Conservation (phyloP, 345 rosid genomes). For the Nasturtium officinale region DNA sequence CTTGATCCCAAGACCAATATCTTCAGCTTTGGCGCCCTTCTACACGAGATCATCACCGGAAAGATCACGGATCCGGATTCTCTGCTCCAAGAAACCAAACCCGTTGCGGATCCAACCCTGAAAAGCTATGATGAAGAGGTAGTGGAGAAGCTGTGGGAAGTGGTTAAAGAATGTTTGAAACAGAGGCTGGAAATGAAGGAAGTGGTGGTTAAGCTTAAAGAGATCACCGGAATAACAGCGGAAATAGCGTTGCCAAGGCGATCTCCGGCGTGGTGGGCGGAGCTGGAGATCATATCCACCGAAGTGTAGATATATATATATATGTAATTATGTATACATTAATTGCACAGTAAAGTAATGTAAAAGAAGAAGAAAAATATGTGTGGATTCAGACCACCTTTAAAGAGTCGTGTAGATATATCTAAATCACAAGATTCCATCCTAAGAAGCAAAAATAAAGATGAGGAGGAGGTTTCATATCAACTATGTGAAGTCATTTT, state of each 20-base stretch:
- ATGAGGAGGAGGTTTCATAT: background rate
- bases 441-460: background rate
- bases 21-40: slow-evolving; percentile 64
- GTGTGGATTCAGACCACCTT: background rate
- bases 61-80: slow-evolving; percentile 57
- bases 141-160: slow-evolving; percentile 56
- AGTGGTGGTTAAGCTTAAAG: slow-evolving; percentile 59
- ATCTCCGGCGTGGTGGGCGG: slow-evolving; percentile 99
- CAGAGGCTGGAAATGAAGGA: slow-evolving; percentile 63
- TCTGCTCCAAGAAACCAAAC: slow-evolving; percentile 46
- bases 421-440: background rate
- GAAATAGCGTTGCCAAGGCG: slow-evolving; percentile 72
- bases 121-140: slow-evolving; percentile 55
- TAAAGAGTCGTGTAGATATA: background rate
- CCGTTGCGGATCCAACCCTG: slow-evolving; percentile 66
- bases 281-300: slow-evolving; percentile 79
- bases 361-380: background rate
- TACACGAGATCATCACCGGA: slow-evolving; percentile 81
- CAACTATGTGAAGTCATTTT: background rate
- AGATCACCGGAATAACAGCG: slow-evolving; percentile 72
- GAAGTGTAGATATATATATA: slow-evolving; percentile 46
- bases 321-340: too few species aligned
- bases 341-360: slow-evolving; percentile 20
- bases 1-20: slow-evolving; percentile 50
- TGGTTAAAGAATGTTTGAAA: slow-evolving; percentile 60